Conservation (phyloP, 2,329 filamentous ascomycete genomes). For the Fusarium nodosum region DNA sequence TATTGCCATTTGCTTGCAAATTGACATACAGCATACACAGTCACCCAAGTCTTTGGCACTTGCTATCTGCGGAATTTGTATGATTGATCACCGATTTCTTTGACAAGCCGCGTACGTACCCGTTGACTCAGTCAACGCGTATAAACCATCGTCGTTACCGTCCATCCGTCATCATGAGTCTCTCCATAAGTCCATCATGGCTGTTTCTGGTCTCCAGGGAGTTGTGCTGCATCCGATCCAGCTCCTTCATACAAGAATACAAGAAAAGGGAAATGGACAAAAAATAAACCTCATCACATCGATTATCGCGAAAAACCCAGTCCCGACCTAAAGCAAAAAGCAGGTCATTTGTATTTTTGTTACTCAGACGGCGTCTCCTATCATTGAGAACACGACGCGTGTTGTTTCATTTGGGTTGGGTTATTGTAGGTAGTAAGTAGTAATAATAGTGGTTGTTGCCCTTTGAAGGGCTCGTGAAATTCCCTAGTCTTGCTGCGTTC, state of each 20-base stretch:
- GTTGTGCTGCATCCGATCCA: conserved; percentile 31
- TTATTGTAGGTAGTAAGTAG: conserved; percentile 9
- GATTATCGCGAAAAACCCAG: conserved; percentile 32
- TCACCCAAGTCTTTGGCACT: background rate
- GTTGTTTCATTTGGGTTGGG: conserved; percentile 16
- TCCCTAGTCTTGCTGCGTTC: conserved; percentile 1
- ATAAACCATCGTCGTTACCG: conserved; percentile 26
- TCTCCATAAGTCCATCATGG: conserved; percentile 21
- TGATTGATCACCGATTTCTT: conserved; percentile 37
- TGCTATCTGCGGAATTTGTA: conserved; percentile 31
- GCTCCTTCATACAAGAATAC: conserved; percentile 42
- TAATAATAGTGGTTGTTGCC: conserved; percentile 4
- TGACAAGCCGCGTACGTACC: conserved; percentile 32
- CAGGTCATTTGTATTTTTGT: conserved; percentile 23
- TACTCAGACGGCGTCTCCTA: conserved; percentile 28
- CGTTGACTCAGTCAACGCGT: conserved; percentile 30
- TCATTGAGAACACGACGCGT: conserved; percentile 24
- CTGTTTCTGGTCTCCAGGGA: conserved; percentile 33
- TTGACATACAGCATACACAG: background rate
- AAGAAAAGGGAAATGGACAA: conserved; percentile 24
- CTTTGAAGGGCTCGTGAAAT: conserved; percentile 3
- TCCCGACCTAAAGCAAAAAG: conserved; percentile 23
- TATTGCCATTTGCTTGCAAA: background rate
- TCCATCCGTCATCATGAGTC: conserved; percentile 19
- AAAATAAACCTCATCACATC: conserved; percentile 25